phyloP scores from a whole-genome alignment of 2,329 filamentous ascomycete species.

The Ophiostoma sp. region DNA sequence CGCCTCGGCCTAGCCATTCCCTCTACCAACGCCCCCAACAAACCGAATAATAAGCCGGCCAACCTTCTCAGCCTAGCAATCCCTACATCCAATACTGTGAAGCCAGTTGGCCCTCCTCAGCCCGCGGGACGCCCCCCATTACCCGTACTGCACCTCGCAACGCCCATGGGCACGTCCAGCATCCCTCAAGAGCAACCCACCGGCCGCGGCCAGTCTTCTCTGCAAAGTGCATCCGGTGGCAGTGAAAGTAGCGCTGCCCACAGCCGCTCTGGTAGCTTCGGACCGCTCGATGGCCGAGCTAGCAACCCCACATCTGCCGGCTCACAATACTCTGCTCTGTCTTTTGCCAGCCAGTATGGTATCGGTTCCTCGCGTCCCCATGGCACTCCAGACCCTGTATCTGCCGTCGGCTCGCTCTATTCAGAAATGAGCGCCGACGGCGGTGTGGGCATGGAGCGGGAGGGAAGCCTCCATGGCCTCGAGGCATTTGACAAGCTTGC shows the following conservation, averaged over 20 bases:
- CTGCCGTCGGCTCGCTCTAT: constrained; percentile 78
- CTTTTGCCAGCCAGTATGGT: constrained; percentile 68
- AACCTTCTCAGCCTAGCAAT: constrained; percentile 67
- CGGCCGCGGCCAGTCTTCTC: constrained; percentile 51
- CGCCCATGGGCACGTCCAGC: constrained; percentile 75
- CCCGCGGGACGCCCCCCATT: constrained; percentile 53
- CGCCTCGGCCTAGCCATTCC: constrained; percentile 87
- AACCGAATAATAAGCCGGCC: constrained; percentile 60
- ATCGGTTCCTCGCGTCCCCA: constrained; percentile 61
- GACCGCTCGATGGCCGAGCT: constrained; percentile 65
- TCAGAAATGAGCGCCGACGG: constrained; percentile 69
- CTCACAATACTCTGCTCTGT: constrained; percentile 79
- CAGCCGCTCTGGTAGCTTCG: constrained; percentile 79
- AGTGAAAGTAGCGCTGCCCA: constrained; percentile 76
- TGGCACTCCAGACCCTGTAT: constrained; percentile 76
- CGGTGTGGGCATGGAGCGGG: constrained; percentile 71
- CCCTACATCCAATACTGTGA: constrained; percentile 75
- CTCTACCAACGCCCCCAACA: constrained; percentile 61
- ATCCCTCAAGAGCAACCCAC: constrained; percentile 63
- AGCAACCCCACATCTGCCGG: constrained; percentile 82
- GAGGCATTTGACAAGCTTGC: constrained; percentile 75
- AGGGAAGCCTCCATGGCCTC: constrained; percentile 71
- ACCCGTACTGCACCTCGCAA: constrained; percentile 78
- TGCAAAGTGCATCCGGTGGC: constrained; percentile 65
- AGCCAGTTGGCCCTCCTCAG: constrained; percentile 57